A percentile compares a stretch with the other conserved stretches of the same genome.
Evolutionary conservation across 176 grass and related monocot genomes (phyloP).

Genomic region (Paspalum vaginatum): DNA sequence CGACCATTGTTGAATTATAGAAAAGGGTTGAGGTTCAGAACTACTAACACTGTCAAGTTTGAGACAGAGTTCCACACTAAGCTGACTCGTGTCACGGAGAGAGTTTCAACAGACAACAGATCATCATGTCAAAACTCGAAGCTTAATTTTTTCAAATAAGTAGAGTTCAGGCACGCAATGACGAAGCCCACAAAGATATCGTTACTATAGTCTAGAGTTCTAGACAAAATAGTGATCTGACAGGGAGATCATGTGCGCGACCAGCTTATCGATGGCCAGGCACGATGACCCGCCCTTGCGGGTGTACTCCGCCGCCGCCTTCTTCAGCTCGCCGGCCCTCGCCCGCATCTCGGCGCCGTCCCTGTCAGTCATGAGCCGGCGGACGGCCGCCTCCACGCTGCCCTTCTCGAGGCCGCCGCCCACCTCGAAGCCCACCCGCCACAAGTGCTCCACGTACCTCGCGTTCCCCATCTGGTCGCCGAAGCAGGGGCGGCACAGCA

Average conservation of each 20-base stretch:
- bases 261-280: conserved; percentile 32
- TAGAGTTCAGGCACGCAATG: not conserved
- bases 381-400: conserved; percentile 28
- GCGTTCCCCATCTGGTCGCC: conserved; percentile 60
- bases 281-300: conserved; percentile 27
- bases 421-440: conserved; percentile 43
- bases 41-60: too few species aligned
- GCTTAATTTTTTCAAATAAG: not conserved
- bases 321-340: conserved; percentile 38
- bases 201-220: too few species aligned
- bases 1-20: too few species aligned
- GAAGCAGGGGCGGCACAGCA: conserved; percentile 56
- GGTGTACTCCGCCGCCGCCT: conserved; percentile 25
- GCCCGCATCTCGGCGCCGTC: conserved; percentile 32
- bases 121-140: not conserved
- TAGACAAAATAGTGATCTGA: not conserved
- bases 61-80: too few species aligned
- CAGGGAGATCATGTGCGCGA: conserved; percentile 17
- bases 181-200: not conserved
- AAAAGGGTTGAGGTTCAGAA: too few species aligned
- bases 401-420: conserved; percentile 31
- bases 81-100: not conserved
- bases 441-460: conserved; percentile 52
- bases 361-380: conserved; percentile 15
- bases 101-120: not conserved